phyloP scores from a whole-genome alignment of 345 rosid species.

The Hirschfeldia incana region DNA sequence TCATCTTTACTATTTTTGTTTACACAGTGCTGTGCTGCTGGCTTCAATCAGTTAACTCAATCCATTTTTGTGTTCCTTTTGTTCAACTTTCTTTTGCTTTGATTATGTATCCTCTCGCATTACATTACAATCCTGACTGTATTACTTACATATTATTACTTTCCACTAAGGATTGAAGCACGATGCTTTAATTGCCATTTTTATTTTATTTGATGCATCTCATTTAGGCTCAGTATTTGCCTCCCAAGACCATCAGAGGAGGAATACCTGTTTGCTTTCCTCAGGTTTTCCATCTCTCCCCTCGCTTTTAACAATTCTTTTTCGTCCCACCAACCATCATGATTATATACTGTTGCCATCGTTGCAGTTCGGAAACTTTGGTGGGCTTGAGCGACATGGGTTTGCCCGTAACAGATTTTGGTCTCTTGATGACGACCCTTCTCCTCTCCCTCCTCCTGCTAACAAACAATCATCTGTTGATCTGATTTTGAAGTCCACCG shows the following conservation, averaged over 20 bases:
- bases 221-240: constrained; percentile 65
- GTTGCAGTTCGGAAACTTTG: constrained; percentile 76
- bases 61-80: background rate
- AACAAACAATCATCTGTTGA: constrained; percentile 73
- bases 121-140: too few species aligned
- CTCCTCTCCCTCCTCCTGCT: constrained; percentile 78
- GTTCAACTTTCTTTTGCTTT: too few species aligned
- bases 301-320: constrained; percentile 3
- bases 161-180: background rate
- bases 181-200: background rate
- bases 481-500: constrained; percentile 71
- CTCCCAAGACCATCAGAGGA: constrained; percentile 76
- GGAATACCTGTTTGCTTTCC: constrained; percentile 92
- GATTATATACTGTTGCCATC: background rate
- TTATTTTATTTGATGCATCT: constrained; percentile 8
- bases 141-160: background rate
- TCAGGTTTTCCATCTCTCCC: constrained; percentile 60
- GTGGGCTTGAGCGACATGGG: constrained; percentile 82
- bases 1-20: background rate
- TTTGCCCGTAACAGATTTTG: constrained; percentile 83
- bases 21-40: too few species aligned
- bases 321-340: background rate
- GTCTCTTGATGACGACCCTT: constrained; percentile 76
- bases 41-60: background rate
- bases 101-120: too few species aligned